Evolutionary conservation across 176 grass and related monocot species (phyloP), one percentile per base, ranked within the genome.

Genomic region (Calamus simplicifolius): DNA sequence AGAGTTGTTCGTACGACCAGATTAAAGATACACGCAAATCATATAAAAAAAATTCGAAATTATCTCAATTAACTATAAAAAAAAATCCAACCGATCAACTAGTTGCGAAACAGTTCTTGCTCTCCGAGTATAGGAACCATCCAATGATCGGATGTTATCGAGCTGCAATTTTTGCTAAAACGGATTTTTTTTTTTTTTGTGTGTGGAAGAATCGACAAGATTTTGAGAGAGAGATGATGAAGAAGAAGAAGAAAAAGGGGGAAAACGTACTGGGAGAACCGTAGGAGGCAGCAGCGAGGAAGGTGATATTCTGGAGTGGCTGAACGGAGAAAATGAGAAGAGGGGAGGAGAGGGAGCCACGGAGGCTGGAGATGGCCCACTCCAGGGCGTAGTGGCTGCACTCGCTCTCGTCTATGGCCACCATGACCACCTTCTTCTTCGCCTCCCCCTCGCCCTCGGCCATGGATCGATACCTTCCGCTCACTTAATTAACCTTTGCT

Each of bases 331-430:
- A 64, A 54, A 85, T 17, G 61, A 81, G 29, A 25, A 89, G 81
- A 19, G 65, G 61, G 5, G 81, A 30, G 10, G 69, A 70, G 60
- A 66, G 16, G 35, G 35, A 43, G 8, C 13, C 35, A 52, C 51
- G 49, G 25, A 85, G 68, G 58, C 69, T 85, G 43, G 64, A 49
- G 52, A 85, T 73, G 38, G 68, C 57, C 77, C 82, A 85, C 23
- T 80, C 72, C 52, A 85, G 61, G 48, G 77, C 73, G 48, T 77
- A 7, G 19, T 72, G 73, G 82, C 82, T 73, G 58, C 73, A 77
- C 53, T 85, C 82, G 73, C 78, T 75, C 63, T 81, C 77, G 59
- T 85, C 82, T 26, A 85, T 75, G 27, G 82, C 82, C 52, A 85
- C 82, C 77, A 81, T 81, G 58, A 73, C 58, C 74, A 61, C 81